These are phyloP conservation scores for Leucosporidium creatinivorum DNA, from an alignment of 768 basidiomycete genomes.

Conservation along the genomic window DNA sequence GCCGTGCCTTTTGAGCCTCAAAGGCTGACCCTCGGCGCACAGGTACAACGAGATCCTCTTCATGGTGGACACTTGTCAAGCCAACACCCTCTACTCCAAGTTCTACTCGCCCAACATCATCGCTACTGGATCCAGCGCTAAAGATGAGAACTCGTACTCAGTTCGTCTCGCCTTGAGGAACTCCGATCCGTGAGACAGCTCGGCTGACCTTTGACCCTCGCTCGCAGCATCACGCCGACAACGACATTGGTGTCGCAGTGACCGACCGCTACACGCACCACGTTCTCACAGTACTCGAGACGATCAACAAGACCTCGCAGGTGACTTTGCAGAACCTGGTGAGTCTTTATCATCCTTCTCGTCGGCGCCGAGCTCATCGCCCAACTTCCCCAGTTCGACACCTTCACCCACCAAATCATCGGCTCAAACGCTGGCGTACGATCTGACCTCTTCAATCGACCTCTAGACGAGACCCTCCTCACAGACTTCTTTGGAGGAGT, in stretches of 20 bases:
- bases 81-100: slow-evolving; percentile 88
- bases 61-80: slow-evolving; percentile 98
- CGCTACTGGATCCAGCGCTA: slow-evolving; percentile 74
- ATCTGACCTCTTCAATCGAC: slow-evolving; percentile 65
- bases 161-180: slow-evolving; percentile 46
- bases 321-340: slow-evolving; percentile 43
- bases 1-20: not conserved
- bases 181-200: not conserved
- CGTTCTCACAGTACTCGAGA: slow-evolving; percentile 81
- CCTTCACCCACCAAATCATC: slow-evolving; percentile 66
- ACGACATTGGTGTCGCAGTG: slow-evolving; percentile 89
- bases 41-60: slow-evolving; percentile 94
- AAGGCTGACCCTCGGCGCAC: not conserved
- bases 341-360: not conserved
- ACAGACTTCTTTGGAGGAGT: slow-evolving; percentile 90
- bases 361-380: not conserved
- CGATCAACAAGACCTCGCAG: slow-evolving; percentile 80
- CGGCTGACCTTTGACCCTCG: not conserved
- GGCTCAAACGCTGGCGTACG: slow-evolving; percentile 84
- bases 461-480: slow-evolving; percentile 55
- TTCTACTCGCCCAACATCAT: slow-evolving; percentile 89
- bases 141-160: slow-evolving; percentile 88
- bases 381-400: slow-evolving; percentile 57
- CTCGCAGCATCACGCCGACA: slow-evolving; percentile 79
- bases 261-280: slow-evolving; percentile 94